Evolutionary conservation across 352 stramenopile genomes (phyloP).

Genomic region (Phytophthora pluvialis): DNA sequence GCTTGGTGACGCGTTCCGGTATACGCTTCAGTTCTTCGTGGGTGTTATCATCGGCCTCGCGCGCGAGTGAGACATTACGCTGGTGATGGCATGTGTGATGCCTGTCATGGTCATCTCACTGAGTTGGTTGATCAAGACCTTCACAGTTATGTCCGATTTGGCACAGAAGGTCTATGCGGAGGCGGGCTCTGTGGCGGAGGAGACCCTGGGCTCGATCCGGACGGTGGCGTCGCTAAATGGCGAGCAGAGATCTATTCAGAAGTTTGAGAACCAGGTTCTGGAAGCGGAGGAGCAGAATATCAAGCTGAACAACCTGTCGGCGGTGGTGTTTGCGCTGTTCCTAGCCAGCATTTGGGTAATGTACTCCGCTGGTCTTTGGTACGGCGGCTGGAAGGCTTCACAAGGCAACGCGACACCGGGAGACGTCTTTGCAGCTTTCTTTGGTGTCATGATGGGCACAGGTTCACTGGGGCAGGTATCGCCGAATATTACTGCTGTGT

Average conservation of each 20-base stretch:
- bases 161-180: constrained; percentile 52
- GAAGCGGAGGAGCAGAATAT: constrained; percentile 48
- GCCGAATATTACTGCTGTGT: constrained; percentile 58
- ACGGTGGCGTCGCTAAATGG: constrained; percentile 48
- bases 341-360: constrained; percentile 54
- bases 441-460: constrained; percentile 55
- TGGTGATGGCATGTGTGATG: constrained; percentile 49
- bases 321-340: constrained; percentile 44
- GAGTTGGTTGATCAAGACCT: constrained; percentile 44
- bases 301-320: constrained; percentile 37
- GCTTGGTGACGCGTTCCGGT: constrained; percentile 46
- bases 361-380: constrained; percentile 54
- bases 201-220: constrained; percentile 52
- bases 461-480: constrained; percentile 53
- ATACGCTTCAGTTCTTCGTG: constrained; percentile 34
- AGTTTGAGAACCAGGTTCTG: constrained; percentile 39
- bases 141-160: constrained; percentile 32
- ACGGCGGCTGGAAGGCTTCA: constrained; percentile 50
- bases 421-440: constrained; percentile 56
- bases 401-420: constrained; percentile 39
- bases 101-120: constrained; percentile 44
- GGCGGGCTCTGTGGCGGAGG: constrained; percentile 54
- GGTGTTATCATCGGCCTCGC: constrained; percentile 51
- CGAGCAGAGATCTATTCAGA: constrained; percentile 41
- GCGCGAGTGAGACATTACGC: constrained; percentile 50